Conservation (phyloP, 352 stramenopile genomes). For the Globisporangium parvum region DNA sequence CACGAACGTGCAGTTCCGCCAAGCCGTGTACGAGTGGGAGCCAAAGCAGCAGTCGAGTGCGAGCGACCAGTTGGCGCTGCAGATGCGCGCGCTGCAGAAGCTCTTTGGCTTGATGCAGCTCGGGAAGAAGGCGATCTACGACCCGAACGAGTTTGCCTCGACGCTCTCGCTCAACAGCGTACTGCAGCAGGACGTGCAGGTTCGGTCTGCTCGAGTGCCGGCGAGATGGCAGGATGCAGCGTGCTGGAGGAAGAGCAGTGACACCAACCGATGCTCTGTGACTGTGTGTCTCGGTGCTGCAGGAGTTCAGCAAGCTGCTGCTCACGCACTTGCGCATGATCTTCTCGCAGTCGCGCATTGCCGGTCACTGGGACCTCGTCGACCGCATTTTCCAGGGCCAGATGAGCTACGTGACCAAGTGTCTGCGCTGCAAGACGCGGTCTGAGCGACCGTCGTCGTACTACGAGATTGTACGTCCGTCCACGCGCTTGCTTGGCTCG, state of each 20-base stretch:
- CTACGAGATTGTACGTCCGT: conserved; percentile 71
- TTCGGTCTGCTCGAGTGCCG: too few relatives aligned
- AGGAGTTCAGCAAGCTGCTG: conserved; percentile 88
- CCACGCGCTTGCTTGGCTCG: background rate
- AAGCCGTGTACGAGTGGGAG: conserved; percentile 75
- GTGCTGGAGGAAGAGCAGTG: background rate
- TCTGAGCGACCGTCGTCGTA: conserved; percentile 66
- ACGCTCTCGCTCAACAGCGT: conserved; percentile 77
- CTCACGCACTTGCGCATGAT: conserved; percentile 72
- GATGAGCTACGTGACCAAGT: conserved; percentile 84
- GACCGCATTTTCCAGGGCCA: conserved; percentile 75
- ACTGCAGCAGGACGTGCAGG: conserved; percentile 85
- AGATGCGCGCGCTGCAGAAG: conserved; percentile 78
- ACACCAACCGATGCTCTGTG: background rate
- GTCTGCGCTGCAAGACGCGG: conserved; percentile 55
- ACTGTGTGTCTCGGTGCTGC: conserved; percentile 2
- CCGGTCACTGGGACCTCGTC: conserved; percentile 56
- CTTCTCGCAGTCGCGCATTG: conserved; percentile 56
- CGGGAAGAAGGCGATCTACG: conserved; percentile 59
- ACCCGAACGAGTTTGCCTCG: conserved; percentile 71
- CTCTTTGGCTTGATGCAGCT: conserved; percentile 84
- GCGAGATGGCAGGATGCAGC: background rate
- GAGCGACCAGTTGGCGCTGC: conserved; percentile 43
- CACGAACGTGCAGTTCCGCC: conserved; percentile 61
- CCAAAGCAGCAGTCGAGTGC: conserved; percentile 38